phyloP scores from a whole-genome alignment of 306 rosid genomes.

The Datisca glomerata region DNA sequence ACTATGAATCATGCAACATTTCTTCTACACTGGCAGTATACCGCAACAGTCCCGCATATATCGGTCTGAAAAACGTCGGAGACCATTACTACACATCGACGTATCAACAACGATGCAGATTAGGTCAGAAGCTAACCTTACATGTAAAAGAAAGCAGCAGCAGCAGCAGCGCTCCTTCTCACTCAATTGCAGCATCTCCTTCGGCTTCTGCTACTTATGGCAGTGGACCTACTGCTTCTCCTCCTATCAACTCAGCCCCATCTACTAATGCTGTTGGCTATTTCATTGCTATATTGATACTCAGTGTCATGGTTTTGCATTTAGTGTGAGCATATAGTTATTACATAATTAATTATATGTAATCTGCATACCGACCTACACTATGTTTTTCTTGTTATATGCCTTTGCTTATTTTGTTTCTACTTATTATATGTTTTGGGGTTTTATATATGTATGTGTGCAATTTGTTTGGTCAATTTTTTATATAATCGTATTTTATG shows the following conservation, averaged over 20 bases:
- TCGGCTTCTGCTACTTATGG: too few relatives aligned
- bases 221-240: background rate
- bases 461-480: too few relatives aligned
- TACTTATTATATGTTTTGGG: too few relatives aligned
- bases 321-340: too few relatives aligned
- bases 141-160: conserved; percentile 1
- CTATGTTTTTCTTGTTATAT: too few relatives aligned
- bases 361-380: too few relatives aligned
- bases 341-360: too few relatives aligned
- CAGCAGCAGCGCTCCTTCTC: background rate
- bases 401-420: too few relatives aligned
- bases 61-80: conserved; percentile 4
- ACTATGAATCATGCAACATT: background rate
- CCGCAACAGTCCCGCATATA: background rate
- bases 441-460: too few relatives aligned
- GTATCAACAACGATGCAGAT: background rate
- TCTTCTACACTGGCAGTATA: background rate
- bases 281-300: too few relatives aligned
- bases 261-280: conserved; percentile 1
- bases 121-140: conserved; percentile 6
- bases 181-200: conserved; percentile 2
- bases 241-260: conserved; percentile 2
- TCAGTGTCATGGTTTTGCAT: too few relatives aligned
- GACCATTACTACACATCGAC: conserved; percentile 7
- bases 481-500: too few relatives aligned